Evolutionary conservation across 192 early-diverging fungal genomes (phyloP).

Genomic region (Coemansia sp.): DNA sequence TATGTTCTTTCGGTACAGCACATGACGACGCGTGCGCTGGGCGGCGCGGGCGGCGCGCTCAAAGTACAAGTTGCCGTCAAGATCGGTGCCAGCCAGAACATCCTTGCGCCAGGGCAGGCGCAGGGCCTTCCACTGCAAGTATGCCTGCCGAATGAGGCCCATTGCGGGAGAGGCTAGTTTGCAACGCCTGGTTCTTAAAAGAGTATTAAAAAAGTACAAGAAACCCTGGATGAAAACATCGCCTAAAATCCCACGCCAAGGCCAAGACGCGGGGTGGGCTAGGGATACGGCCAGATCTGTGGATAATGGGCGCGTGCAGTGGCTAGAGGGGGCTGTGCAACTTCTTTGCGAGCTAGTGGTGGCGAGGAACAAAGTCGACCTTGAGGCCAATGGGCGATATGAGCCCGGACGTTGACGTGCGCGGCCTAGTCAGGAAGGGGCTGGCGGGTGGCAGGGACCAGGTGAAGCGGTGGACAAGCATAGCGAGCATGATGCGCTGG

Average conservation of each 20-base stretch:
- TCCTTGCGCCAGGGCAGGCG: constrained; percentile 46
- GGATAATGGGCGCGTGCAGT: neutral
- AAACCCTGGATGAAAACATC: too few relatives aligned
- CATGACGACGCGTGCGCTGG: constrained; percentile 24
- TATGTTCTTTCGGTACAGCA: constrained; percentile 26
- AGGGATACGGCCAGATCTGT: too few relatives aligned
- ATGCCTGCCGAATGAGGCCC: constrained; percentile 17
- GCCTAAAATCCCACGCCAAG: neutral
- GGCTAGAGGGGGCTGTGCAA: neutral
- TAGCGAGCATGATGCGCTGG: constrained; percentile 55
- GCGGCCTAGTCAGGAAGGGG: constrained; percentile 23
- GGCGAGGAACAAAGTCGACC: constrained; percentile 20
- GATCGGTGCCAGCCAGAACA: constrained; percentile 27
- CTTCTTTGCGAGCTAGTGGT: neutral
- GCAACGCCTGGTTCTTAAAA: neutral
- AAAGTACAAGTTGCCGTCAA: constrained; percentile 48
- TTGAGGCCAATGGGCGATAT: constrained; percentile 41
- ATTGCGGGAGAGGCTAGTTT: neutral
- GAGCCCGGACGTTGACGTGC: constrained; percentile 29
- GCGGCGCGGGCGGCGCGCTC: constrained; percentile 20
- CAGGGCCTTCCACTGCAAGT: constrained; percentile 39
- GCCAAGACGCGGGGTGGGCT: too few relatives aligned
- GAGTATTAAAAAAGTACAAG: neutral
- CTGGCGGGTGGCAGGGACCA: constrained; percentile 42
- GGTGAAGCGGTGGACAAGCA: constrained; percentile 47